Conservation (phyloP, 208 protist species). For the Angomonas deanei region DNA sequence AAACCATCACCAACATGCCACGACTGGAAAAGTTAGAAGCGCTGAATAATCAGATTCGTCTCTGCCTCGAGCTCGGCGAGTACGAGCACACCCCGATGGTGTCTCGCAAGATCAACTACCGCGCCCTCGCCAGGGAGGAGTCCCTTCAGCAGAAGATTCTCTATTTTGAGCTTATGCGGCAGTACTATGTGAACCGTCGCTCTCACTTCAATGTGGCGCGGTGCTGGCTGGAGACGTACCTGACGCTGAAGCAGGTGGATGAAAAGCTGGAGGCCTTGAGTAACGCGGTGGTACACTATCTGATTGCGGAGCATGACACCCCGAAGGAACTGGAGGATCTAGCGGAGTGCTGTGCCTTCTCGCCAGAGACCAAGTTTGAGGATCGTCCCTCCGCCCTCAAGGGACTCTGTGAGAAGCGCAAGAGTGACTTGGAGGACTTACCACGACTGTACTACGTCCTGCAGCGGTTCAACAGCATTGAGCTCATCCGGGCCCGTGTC, state of each 20-base stretch:
- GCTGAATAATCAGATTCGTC: constrained; percentile 93
- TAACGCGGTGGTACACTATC: constrained; percentile 76
- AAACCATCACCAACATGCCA: constrained; percentile 97
- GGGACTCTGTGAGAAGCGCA: constrained; percentile 40
- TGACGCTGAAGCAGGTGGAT: constrained; percentile 72
- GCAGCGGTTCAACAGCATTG: constrained; percentile 79
- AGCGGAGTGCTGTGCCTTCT: constrained; percentile 74
- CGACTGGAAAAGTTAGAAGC: constrained; percentile 94
- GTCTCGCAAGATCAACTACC: constrained; percentile 91
- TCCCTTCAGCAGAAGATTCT: constrained; percentile 65
- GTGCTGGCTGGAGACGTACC: constrained; percentile 92
- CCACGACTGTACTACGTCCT: constrained; percentile 67
- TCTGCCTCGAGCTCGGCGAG: constrained; percentile 92
- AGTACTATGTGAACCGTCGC: constrained; percentile 74
- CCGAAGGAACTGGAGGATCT: constrained; percentile 76
- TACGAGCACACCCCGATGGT: constrained; percentile 93
- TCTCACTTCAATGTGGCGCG: constrained; percentile 92
- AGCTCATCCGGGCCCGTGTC: constrained; percentile 76
- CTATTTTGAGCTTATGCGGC: constrained; percentile 88
- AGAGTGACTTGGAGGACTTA: constrained; percentile 66
- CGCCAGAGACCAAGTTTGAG: constrained; percentile 50
- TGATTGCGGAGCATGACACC: constrained; percentile 76
- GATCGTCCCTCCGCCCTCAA: constrained; percentile 46
- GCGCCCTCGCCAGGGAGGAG: constrained; percentile 65
- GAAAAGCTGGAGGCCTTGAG: constrained; percentile 63